Evolutionary conservation across 148 eudicot species (phyloP).

Genomic region (Polygonum maritimum): DNA sequence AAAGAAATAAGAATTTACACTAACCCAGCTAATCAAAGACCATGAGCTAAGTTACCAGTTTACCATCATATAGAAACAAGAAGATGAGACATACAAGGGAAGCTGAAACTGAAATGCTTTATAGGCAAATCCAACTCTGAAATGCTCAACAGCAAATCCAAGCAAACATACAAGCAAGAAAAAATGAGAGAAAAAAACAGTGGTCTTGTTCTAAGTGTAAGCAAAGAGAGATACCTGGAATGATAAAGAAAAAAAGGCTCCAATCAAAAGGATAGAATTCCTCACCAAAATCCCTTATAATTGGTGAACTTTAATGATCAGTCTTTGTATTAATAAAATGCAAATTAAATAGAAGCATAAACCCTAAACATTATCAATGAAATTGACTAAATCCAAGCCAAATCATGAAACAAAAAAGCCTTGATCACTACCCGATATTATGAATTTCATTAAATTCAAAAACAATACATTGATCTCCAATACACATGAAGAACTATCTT

Average conservation of each 20-base stretch:
- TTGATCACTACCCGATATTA: too few relatives aligned
- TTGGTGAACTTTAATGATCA: too few relatives aligned
- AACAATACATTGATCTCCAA: too few relatives aligned
- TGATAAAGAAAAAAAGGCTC: background rate
- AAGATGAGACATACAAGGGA: constrained; percentile 18
- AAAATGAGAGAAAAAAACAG: background rate
- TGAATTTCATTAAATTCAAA: too few relatives aligned
- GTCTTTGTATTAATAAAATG: too few relatives aligned
- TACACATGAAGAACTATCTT: too few relatives aligned
- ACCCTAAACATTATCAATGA: too few relatives aligned
- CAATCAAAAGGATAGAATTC: background rate
- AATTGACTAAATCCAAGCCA: too few relatives aligned
- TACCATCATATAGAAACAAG: constrained; percentile 18
- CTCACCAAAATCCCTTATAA: background rate
- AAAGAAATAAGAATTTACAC: background rate
- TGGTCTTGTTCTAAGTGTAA: constrained; percentile 7
- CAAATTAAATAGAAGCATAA: too few relatives aligned
- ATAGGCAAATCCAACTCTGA: constrained; percentile 16
- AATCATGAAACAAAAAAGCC: too few relatives aligned
- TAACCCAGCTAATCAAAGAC: background rate
- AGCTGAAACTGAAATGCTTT: constrained; percentile 22
- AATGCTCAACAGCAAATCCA: constrained; percentile 6
- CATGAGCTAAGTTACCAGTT: constrained; percentile 32
- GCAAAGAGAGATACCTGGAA: background rate
- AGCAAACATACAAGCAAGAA: constrained; percentile 38